Evolutionary conservation across 1,284 basidiomycete species (phyloP), one percentile per base, ranked within the genome.

Genomic region (Golubevia sp.): DNA sequence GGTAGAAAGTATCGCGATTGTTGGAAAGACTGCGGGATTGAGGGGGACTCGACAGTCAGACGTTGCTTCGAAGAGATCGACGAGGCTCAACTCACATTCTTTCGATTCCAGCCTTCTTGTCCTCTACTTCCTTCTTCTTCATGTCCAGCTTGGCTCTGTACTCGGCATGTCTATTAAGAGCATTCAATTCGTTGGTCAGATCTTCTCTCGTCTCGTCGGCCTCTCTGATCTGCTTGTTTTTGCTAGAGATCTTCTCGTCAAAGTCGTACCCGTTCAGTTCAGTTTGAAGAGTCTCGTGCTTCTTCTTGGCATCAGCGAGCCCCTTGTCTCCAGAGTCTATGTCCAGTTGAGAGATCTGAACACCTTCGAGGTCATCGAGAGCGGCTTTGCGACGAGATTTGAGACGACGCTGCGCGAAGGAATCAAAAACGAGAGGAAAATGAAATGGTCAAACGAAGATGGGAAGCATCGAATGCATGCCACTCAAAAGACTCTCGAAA

Each of bases 121-220:
- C 87, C 76, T 87, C 88, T 34, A 90, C 80, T 68, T 94, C 92
- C 0, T 86, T 86, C 63, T 89, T 86, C 79, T 93, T 92, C 66
- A 97, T 82, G 49, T 91, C 89, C 53, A 98, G 84, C 72, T 90
- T 91, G 0, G 94, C 94, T 48, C 95, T 87, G 0, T 89, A 86
- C 67, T 95, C 92, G 0, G 92, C 91, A 79, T 97, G 93, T 48
- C 89, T 82, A 75, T 91, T 94, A 64, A 97, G 84, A 0, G 87
- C 85, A 34, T 89, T 88, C 54, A 96, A 86, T 73, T 98, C 94
- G 0, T 84, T 72, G 62, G 90, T 92, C 61, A 94, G 84, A 24
- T 85, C 84, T 30, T 96, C 93, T 25, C 91, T 87, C 56, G 86
- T 86, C 26, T 89, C 88, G 70, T 97, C 93, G 64, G 93, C 86